These are phyloP conservation scores for Pestalotiopsis sp. DNA, from an alignment of 2,329 filamentous ascomycete genomes.

Conservation along the genomic window DNA sequence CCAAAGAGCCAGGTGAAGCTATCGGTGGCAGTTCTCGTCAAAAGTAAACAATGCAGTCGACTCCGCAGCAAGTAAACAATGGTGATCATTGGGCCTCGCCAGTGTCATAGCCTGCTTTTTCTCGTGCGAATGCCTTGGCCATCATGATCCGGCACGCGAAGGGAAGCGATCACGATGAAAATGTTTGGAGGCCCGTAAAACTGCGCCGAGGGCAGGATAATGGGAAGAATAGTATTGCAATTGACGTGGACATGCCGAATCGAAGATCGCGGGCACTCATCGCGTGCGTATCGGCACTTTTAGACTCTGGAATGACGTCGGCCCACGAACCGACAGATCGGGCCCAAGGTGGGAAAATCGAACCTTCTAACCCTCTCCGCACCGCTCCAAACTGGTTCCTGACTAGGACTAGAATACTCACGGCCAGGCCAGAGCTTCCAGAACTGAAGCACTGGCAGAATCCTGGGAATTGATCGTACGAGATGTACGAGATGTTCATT, in stretches of 20 bases:
- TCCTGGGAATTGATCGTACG: neutral
- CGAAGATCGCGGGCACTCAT: neutral
- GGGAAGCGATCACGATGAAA: neutral
- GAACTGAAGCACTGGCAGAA: neutral
- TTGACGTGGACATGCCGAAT: neutral
- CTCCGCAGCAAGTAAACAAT: slow-evolving; percentile 8
- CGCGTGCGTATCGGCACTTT: neutral
- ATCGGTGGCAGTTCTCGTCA: neutral
- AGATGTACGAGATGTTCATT: neutral
- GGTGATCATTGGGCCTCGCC: neutral
- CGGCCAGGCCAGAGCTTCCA: slow-evolving; percentile 1
- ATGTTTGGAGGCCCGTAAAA: neutral
- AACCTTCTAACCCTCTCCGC: neutral
- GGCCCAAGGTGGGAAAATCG: slow-evolving; percentile 7
- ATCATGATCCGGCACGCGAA: neutral
- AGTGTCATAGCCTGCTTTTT: neutral
- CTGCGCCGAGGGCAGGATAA: neutral
- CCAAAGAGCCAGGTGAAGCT: slow-evolving; percentile 1
- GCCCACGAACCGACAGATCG: slow-evolving; percentile 7
- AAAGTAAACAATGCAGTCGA: slow-evolving; percentile 9
- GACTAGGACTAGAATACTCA: neutral
- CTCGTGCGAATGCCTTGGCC: neutral
- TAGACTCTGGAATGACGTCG: slow-evolving; percentile 10
- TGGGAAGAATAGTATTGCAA: neutral
- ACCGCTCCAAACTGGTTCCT: neutral